phyloP scores from a whole-genome alignment of 2,329 filamentous ascomycete species.

The Aspergillus amoenus region DNA sequence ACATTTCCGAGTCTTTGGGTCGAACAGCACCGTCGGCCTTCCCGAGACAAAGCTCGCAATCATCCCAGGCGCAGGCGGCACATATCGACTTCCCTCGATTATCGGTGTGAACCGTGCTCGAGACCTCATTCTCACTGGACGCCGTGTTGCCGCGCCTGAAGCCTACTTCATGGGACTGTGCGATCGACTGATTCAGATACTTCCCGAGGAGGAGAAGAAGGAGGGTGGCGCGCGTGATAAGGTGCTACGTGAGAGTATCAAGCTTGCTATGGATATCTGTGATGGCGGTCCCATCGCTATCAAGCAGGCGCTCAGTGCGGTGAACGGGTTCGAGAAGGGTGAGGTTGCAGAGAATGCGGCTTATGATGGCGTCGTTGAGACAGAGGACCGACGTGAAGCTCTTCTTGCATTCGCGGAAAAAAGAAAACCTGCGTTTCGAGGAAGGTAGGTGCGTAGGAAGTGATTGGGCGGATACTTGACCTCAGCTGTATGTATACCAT shows the following conservation, averaged over 20 bases:
- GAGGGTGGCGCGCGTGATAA: constrained; percentile 62
- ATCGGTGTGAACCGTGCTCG: constrained; percentile 80
- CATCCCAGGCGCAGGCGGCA: constrained; percentile 91
- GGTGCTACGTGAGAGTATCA: constrained; percentile 73
- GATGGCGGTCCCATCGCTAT: constrained; percentile 85
- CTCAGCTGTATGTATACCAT: neutral
- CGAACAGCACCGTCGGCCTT: constrained; percentile 74
- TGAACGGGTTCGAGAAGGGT: constrained; percentile 62
- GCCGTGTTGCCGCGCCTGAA: constrained; percentile 78
- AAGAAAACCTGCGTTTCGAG: constrained; percentile 67
- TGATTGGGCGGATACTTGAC: neutral
- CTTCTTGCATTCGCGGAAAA: constrained; percentile 80
- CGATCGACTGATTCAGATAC: constrained; percentile 82
- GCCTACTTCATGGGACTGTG: constrained; percentile 89
- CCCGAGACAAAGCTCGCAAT: constrained; percentile 93
- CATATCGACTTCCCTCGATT: constrained; percentile 77
- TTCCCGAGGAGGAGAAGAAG: constrained; percentile 53
- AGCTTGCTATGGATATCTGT: constrained; percentile 80
- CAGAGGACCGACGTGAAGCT: constrained; percentile 85
- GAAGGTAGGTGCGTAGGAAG: constrained; percentile 40
- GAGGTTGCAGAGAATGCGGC: constrained; percentile 83
- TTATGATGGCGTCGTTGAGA: constrained; percentile 79
- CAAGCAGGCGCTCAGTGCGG: constrained; percentile 74
- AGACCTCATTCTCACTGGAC: constrained; percentile 85
- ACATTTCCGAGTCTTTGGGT: constrained; percentile 82